Percentiles rank a stretch among this genome's conserved stretches.
Evolutionary conservation across 2,329 filamentous ascomycete genomes (phyloP).

Genomic region (Fusarium paranaense): DNA sequence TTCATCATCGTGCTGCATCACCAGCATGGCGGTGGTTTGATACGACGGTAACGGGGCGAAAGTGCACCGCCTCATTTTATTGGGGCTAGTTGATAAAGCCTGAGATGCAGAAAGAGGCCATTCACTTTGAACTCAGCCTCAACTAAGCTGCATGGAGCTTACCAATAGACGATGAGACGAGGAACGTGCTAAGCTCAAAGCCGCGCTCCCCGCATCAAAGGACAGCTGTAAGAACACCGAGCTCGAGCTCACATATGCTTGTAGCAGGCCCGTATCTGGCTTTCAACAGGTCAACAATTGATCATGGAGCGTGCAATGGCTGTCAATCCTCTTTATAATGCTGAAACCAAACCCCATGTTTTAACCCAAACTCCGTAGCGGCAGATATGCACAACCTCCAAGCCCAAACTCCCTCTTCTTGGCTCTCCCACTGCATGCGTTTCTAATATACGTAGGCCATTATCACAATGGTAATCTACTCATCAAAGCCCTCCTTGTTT

Average conservation of each 20-base stretch:
- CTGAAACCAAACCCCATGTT: slow-evolving; percentile 32
- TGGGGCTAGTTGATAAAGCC: not conserved
- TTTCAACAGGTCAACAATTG: not conserved
- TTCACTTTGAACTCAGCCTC: slow-evolving; percentile 6
- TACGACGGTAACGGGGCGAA: slow-evolving; percentile 4
- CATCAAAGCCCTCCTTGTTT: slow-evolving; percentile 54
- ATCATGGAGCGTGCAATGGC: not conserved
- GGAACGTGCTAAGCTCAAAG: not conserved
- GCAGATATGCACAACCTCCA: slow-evolving; percentile 28
- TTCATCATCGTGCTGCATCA: not conserved
- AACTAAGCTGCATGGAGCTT: not conserved
- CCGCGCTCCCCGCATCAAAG: not conserved
- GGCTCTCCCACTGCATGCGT: slow-evolving; percentile 25
- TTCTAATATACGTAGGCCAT: slow-evolving; percentile 4
- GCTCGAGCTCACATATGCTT: not conserved
- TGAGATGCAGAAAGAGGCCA: not conserved
- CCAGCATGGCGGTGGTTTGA: slow-evolving; percentile 5
- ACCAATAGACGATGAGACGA: not conserved
- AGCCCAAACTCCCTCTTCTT: slow-evolving; percentile 33
- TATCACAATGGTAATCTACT: slow-evolving; percentile 18
- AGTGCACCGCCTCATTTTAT: slow-evolving; percentile 6
- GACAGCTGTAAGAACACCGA: not conserved
- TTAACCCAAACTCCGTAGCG: slow-evolving; percentile 41
- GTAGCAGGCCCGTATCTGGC: not conserved
- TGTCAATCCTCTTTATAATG: slow-evolving; percentile 16